Conservation (phyloP, 1,284 basidiomycete genomes). For the Pyrrhoderma noxium region DNA sequence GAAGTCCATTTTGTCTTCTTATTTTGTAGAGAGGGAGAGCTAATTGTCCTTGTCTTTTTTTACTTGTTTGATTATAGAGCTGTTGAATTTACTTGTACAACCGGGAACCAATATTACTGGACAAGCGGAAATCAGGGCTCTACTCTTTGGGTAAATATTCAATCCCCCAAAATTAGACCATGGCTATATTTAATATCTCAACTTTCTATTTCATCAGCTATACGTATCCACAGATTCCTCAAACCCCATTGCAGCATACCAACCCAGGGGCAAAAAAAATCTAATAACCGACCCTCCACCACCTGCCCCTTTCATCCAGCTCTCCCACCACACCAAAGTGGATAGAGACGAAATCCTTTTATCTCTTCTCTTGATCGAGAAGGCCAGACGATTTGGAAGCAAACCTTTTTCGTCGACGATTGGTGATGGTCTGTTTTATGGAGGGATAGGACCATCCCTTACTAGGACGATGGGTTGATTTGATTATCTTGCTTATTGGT, state of each 20-base stretch:
- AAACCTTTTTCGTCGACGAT: no score
- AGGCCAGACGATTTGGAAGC: background rate
- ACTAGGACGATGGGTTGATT: no score
- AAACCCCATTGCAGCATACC: constrained; percentile 1
- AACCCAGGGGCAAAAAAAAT: background rate
- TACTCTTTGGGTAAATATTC: background rate
- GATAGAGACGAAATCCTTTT: background rate
- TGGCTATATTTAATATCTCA: no score
- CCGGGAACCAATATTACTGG: background rate
- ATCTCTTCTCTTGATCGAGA: constrained; percentile 1
- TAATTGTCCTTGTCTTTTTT: no score
- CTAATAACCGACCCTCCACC: background rate
- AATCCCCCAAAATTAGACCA: no score
- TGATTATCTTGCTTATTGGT: no score
- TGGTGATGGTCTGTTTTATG: no score
- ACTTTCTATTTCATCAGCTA: background rate
- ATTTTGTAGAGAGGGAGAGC: background rate
- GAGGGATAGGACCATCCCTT: no score
- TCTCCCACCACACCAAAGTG: background rate
- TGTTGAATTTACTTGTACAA: no score
- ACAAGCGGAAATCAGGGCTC: background rate
- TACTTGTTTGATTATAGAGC: background rate
- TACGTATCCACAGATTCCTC: background rate
- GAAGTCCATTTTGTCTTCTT: background rate
- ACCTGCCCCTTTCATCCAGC: background rate